Percentiles rank a stretch among this genome's conserved stretches.
Evolutionary conservation across 176 grass and related monocot species (phyloP).

Genomic region (Otatea glauca): DNA sequence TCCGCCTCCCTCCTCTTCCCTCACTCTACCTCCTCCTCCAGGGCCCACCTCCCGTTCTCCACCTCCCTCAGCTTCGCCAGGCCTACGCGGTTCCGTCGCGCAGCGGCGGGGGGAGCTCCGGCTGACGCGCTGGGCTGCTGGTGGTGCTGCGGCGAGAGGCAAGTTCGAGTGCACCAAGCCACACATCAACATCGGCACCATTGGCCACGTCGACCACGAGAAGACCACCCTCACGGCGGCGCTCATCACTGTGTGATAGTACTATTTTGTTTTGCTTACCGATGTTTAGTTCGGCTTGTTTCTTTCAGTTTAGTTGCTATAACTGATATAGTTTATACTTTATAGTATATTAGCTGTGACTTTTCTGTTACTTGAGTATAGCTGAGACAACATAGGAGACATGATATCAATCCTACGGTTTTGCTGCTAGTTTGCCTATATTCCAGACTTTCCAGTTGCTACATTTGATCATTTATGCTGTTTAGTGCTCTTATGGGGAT

Average conservation of each 20-base stretch:
- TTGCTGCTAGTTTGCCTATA: background rate
- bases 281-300: background rate
- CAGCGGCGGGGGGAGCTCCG: background rate
- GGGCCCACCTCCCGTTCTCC: conserved; percentile 54
- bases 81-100: conserved; percentile 37
- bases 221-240: conserved; percentile 96
- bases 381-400: background rate
- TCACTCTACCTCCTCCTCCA: conserved; percentile 47
- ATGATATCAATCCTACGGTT: background rate
- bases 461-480: background rate
- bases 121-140: conserved; percentile 51
- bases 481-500: background rate
- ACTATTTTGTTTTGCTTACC: background rate
- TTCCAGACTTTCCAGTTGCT: background rate
- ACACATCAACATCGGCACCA: conserved; percentile 98
- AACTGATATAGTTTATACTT: background rate
- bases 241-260: conserved; percentile 30
- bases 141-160: conserved; percentile 80
- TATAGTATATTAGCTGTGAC: background rate
- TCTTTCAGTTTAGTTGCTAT: background rate
- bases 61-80: conserved; percentile 47
- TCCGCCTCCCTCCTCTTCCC: conserved; percentile 45
- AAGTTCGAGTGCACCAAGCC: conserved; percentile 98
- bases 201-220: conserved; percentile 98
- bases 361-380: background rate